Evolutionary conservation across 176 grass and related monocot species (phyloP), one percentile per base, ranked within the genome.

Genomic region (Areca catechu): DNA sequence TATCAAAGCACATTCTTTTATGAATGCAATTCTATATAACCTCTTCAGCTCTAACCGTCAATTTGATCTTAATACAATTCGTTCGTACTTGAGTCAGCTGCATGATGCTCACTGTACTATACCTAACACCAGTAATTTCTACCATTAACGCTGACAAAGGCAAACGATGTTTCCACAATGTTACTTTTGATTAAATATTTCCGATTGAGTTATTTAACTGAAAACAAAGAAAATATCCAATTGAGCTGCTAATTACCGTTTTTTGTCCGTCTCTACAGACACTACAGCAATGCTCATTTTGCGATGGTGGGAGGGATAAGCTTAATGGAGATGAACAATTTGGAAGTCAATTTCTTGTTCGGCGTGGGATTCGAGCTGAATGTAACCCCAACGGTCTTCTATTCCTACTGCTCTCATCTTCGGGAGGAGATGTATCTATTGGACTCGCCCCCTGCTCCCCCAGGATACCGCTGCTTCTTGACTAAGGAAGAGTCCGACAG

Each of bases 261-360:
- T 56, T 53, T 54, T 30, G 23, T 50, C 15, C 3, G 60, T 29
- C 21, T 29, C 57, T 48, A 37, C 65, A 84, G 80, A 22, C 64
- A 21, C 60, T 66, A 76, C 76, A 69, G 80, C 57, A 89, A 89
- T 67, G 71, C 58, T 12, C 69, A 65, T 67, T 84, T 83, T 56
- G 85, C 80, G 10, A 69, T 19, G 79, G 65, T 82, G 22, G 74
- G 74, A 19, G 74, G 74, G 17, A 62, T 82, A 69, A 84, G 72
- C 67, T 60, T 89, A 30, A 19, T 23, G 72, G 80, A 79, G 71
- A 83, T 89, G 80, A 89, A 77, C 71, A 68, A 77, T 37, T 57
- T 89, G 22, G 80, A 89, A 75, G 67, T 75, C 20, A 76, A 84
- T 4, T 89, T 89, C 61, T 64, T 84, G 3, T 73, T 76, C 16